Base-by-base conservation (phyloP, 169 alveolate genomes). In the Amoebophrya sp. region DNA sequence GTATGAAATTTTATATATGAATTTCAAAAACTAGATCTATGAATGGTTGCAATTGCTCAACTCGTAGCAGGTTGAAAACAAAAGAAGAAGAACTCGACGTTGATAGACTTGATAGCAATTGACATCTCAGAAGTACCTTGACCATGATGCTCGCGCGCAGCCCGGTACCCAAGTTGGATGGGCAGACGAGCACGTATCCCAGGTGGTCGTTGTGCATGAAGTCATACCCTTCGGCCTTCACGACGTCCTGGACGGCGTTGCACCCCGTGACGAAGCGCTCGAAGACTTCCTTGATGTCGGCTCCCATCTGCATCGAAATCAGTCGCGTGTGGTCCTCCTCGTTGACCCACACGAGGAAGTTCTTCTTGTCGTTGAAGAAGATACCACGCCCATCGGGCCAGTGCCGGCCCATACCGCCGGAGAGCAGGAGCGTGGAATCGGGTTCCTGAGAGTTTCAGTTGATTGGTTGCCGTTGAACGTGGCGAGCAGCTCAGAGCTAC, bases 341-440 rank as follows among this genome's bases (percentile, higher is more conserved):
- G 91, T 93, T 93, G 23, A 94, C 94, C 95, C 95, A 93, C 31
- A 93, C 93, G 5, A 94, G 38, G 92, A 94, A 93, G 31, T 94
- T 78, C 88, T 93, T 93, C 39, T 90, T 89, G 18, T 92, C 93
- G 91, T 92, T 93, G 50, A 69, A 69, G 93, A 93, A 94, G 38
- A 94, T 90, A 43, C 95, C 95, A 29, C 95, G 90, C 16, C 94
- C 96, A 50, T 94, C 92, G 20, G 96, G 96, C 96, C 96, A 93
- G 78, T 94, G 92, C n/a, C 93, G 88, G 90, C 92, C 93, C 92
- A 88, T 48, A 38, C 93, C 93, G 48, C 89, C 50, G 45, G 93
- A 89, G 38, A 48, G 88, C 38, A 91, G 88, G 39, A 91, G 90
- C n/a, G 91, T 70, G 20, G 93, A 91, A 88, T 91, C 93, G 13